These are phyloP conservation scores for Umbelopsis sp. DNA, from an alignment of 192 early-diverging fungal species.

Conservation along the genomic window DNA sequence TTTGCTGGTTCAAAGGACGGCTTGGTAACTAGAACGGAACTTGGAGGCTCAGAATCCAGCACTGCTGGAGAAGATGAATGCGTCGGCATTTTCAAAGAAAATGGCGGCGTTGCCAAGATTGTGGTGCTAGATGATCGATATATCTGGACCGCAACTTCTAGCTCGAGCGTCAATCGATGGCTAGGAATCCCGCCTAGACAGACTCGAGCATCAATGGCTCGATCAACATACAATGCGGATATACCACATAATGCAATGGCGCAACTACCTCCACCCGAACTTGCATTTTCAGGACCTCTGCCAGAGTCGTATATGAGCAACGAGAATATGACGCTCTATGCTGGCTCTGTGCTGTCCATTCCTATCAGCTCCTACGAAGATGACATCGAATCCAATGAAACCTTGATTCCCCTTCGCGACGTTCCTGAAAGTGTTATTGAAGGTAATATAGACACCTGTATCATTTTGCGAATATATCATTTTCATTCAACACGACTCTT, in stretches of 20 bases:
- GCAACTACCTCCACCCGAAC: slow-evolving; percentile 46
- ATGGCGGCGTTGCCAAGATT: slow-evolving; percentile 72
- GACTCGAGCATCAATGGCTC: slow-evolving; percentile 36
- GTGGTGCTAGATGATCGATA: slow-evolving; percentile 84
- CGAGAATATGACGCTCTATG: slow-evolving; percentile 41
- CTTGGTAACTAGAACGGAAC: slow-evolving; percentile 80
- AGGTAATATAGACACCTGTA: slow-evolving; percentile 20
- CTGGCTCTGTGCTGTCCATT: slow-evolving; percentile 43
- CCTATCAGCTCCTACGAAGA: slow-evolving; percentile 44
- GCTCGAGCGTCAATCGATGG: slow-evolving; percentile 87
- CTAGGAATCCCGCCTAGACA: slow-evolving; percentile 65
- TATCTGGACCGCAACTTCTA: slow-evolving; percentile 91
- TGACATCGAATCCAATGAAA: slow-evolving; percentile 28
- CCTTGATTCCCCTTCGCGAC: slow-evolving; percentile 36
- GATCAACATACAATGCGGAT: slow-evolving; percentile 32
- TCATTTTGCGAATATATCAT: too few species aligned
- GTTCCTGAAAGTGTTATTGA: slow-evolving; percentile 38
- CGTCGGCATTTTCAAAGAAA: slow-evolving; percentile 87
- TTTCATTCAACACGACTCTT: too few species aligned
- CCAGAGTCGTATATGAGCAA: slow-evolving; percentile 43
- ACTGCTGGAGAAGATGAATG: slow-evolving; percentile 68
- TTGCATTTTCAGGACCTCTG: slow-evolving; percentile 36
- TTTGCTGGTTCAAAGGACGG: slow-evolving; percentile 94
- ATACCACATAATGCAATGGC: slow-evolving; percentile 53
- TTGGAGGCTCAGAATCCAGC: slow-evolving; percentile 47